Percentiles rank a stretch among this genome's conserved stretches.
These are phyloP conservation scores for Aureoboletus auriporus DNA, from an alignment of 768 basidiomycete genomes.

Conservation along the genomic window DNA sequence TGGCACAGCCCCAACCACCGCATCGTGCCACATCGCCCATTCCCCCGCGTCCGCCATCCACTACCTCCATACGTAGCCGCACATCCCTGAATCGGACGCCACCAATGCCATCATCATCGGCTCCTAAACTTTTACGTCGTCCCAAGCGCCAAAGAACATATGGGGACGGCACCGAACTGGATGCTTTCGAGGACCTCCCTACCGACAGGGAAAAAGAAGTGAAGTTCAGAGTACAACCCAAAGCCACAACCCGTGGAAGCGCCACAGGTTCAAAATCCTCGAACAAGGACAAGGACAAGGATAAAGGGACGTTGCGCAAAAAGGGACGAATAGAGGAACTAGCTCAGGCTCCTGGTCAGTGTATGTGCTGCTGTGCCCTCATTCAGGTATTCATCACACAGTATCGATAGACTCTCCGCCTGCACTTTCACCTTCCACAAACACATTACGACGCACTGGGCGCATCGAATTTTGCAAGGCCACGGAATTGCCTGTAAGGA, in stretches of 20 bases:
- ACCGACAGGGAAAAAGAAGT: conserved; percentile 82
- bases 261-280: conserved; percentile 43
- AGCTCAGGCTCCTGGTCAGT: conserved; percentile 38
- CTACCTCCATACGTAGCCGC: conserved; percentile 41
- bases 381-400: not conserved
- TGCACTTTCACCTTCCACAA: conserved; percentile 42
- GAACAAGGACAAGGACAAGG: conserved; percentile 36
- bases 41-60: conserved; percentile 58
- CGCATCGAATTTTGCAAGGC: conserved; percentile 52
- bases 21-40: conserved; percentile 56
- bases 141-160: conserved; percentile 76
- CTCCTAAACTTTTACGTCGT: conserved; percentile 64
- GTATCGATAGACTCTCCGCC: conserved; percentile 17
- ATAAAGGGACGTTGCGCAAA: conserved; percentile 56
- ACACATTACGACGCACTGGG: conserved; percentile 53
- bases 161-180: conserved; percentile 88
- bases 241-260: conserved; percentile 54
- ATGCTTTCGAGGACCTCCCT: conserved; percentile 81
- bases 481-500: conserved; percentile 42
- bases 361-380: not conserved
- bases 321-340: conserved; percentile 50
- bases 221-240: conserved; percentile 71
- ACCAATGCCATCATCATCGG: conserved; percentile 40
- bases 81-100: conserved; percentile 23
- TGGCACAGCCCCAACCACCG: conserved; percentile 30